Percentiles rank a stretch among this genome's conserved stretches.
These are phyloP conservation scores for Pseudogymnoascus sp. DNA, from an alignment of 2,329 filamentous ascomycete species.

Conservation along the genomic window DNA sequence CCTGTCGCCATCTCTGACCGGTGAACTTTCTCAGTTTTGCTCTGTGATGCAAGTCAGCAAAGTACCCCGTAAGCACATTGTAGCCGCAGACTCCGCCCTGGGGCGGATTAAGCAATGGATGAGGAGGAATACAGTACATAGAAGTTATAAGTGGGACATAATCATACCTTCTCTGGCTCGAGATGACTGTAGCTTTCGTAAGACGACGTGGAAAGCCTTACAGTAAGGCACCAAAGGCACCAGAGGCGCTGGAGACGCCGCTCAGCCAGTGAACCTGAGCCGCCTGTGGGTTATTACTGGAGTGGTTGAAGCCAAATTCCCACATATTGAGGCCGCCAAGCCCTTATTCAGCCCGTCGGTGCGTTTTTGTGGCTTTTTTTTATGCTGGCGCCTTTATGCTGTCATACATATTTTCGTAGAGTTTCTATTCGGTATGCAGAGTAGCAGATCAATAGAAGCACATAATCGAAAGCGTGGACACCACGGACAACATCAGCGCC, in stretches of 20 bases:
- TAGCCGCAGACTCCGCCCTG: neutral
- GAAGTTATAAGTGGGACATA: neutral
- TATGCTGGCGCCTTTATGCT: conserved; percentile 2
- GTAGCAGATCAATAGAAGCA: conserved; percentile 4
- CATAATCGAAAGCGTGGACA: conserved; percentile 6
- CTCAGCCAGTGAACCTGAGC: conserved; percentile 1
- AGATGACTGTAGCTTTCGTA: neutral
- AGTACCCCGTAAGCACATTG: conserved; percentile 1
- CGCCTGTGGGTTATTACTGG: conserved; percentile 1
- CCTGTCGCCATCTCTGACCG: neutral
- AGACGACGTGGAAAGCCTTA: neutral
- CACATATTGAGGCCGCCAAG: neutral
- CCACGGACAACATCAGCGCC: neutral
- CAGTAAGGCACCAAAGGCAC: neutral
- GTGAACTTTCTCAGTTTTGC: neutral
- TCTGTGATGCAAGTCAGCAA: neutral
- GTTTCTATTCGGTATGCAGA: neutral
- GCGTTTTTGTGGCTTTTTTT: conserved; percentile 8
- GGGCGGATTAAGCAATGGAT: neutral
- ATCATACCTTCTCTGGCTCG: neutral
- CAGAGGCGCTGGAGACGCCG: neutral
- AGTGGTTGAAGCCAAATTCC: neutral
- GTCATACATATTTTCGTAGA: neutral
- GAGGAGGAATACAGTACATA: neutral
- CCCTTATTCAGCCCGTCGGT: neutral